Percentiles rank a stretch among this genome's conserved stretches.
Evolutionary conservation across 176 grass and related monocot species (phyloP).

Genomic region (Zoysia pacifica): DNA sequence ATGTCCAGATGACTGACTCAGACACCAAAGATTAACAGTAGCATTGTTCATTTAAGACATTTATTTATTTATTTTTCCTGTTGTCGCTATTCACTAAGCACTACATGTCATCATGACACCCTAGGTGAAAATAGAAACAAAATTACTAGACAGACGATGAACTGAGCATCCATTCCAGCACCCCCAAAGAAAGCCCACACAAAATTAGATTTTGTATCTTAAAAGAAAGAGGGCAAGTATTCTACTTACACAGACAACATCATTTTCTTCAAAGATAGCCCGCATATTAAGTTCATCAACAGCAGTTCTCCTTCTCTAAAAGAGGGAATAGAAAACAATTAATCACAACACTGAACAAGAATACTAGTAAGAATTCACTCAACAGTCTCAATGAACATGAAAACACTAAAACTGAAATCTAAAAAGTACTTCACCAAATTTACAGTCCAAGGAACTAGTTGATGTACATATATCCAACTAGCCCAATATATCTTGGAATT

Average conservation of each 20-base stretch:
- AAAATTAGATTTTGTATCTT: not conserved
- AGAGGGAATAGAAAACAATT: not conserved
- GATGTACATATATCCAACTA: not conserved
- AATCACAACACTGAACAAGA: slow-evolving; percentile 20
- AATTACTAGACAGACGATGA: slow-evolving; percentile 11
- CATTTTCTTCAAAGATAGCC: slow-evolving; percentile 91
- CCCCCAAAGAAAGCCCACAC: not conserved
- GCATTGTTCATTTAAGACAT: not conserved
- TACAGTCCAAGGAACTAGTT: not conserved
- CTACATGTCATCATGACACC: not conserved
- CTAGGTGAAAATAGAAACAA: not conserved
- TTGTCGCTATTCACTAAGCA: not conserved
- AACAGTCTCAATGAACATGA: slow-evolving; percentile 14
- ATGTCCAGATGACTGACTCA: not conserved
- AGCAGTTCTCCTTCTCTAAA: slow-evolving; percentile 90
- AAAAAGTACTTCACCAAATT: not conserved
- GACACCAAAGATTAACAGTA: not conserved
- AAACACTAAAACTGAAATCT: slow-evolving; percentile 12
- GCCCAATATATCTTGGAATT: not conserved
- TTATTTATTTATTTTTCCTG: not conserved
- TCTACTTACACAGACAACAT: slow-evolving; percentile 94
- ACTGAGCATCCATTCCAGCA: not conserved
- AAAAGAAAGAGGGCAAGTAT: slow-evolving; percentile 17
- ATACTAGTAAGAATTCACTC: not conserved
- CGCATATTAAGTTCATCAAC: slow-evolving; percentile 98